Conservation (phyloP, 345 rosid genomes). For the Boechera retrofracta region DNA sequence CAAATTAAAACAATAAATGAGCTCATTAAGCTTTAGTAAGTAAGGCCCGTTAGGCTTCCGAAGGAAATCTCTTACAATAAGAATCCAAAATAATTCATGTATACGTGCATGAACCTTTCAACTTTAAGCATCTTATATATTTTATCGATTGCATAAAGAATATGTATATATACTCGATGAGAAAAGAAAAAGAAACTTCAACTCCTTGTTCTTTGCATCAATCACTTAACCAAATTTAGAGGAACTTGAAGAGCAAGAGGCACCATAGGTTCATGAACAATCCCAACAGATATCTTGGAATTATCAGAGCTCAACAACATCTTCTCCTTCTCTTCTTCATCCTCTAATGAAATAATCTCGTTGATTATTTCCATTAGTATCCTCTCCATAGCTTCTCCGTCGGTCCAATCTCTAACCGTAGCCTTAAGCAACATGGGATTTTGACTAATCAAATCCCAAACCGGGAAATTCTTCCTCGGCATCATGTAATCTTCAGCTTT, state of each 20-base stretch:
- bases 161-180: not conserved
- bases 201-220: not conserved
- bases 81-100: not conserved
- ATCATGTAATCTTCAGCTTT: constrained; percentile 58
- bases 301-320: constrained; percentile 34
- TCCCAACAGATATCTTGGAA: constrained; percentile 39
- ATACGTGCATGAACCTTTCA: constrained; percentile 11
- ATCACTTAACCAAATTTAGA: constrained; percentile 32
- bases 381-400: constrained; percentile 62
- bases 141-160: not conserved
- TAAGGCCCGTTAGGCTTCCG: not conserved
- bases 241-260: constrained; percentile 39
- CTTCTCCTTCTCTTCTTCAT: constrained; percentile 13
- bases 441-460: constrained; percentile 70
- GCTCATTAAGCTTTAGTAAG: no score
- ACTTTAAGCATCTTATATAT: not conserved
- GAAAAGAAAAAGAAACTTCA: not conserved
- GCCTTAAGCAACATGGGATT: constrained; percentile 67
- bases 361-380: constrained; percentile 29
- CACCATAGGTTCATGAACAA: constrained; percentile 42
- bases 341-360: constrained; percentile 5
- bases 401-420: constrained; percentile 70
- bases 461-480: constrained; percentile 87
- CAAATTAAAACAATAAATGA: no score
- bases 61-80: not conserved